Percentiles rank a stretch among this genome's conserved stretches.
These are phyloP conservation scores for Fusarium chlamydosporum DNA, from an alignment of 2,329 filamentous ascomycete genomes.

Conservation along the genomic window DNA sequence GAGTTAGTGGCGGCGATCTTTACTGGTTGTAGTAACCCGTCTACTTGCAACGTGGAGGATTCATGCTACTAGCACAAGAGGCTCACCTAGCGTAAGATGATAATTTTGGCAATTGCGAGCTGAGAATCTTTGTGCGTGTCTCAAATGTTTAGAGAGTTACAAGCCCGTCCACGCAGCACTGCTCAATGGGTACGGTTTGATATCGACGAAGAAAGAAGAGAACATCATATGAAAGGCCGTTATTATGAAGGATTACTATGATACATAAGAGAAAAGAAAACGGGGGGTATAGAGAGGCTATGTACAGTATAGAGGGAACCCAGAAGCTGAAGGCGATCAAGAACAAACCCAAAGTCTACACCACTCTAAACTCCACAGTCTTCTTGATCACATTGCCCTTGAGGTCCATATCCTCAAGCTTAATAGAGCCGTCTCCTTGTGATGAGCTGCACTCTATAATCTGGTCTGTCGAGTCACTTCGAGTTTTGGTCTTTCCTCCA, in stretches of 20 bases:
- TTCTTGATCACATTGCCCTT: slow-evolving; percentile 44
- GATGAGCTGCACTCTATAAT: slow-evolving; percentile 36
- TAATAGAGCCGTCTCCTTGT: slow-evolving; percentile 26
- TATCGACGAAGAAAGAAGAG: background rate
- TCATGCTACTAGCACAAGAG: background rate
- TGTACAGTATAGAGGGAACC: background rate
- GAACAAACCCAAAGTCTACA: background rate
- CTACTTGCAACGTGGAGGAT: background rate
- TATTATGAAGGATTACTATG: background rate
- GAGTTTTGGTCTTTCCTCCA: slow-evolving; percentile 24
- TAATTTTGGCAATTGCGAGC: background rate
- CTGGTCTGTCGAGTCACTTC: slow-evolving; percentile 38
- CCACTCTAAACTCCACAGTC: slow-evolving; percentile 42
- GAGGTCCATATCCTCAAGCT: slow-evolving; percentile 39
- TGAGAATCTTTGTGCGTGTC: background rate
- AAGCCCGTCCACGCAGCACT: no score
- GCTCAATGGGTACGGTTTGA: no score
- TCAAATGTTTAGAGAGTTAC: background rate
- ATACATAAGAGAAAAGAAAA: background rate
- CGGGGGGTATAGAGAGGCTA: background rate
- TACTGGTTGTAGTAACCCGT: background rate
- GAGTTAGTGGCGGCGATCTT: background rate
- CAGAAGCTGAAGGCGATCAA: background rate
- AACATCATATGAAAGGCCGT: background rate
- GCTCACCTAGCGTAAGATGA: background rate